phyloP scores from a whole-genome alignment of 768 basidiomycete species.

The Tricholomella constricta region DNA sequence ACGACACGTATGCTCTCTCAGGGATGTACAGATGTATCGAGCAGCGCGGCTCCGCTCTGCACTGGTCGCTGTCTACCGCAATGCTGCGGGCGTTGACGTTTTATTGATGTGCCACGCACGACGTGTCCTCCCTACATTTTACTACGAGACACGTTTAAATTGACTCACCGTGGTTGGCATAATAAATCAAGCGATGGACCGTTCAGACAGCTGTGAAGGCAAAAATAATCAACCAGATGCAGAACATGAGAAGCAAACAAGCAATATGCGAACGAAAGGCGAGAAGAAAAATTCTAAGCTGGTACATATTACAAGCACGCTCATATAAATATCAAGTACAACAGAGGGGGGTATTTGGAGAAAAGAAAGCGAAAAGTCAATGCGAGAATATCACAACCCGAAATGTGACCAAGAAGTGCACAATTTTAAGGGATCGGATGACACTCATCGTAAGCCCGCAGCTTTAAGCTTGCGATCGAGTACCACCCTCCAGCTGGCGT shows the following conservation, averaged over 20 bases:
- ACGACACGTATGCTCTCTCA: conserved; percentile 7
- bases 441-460: conserved; percentile 35
- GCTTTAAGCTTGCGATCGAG: conserved; percentile 51
- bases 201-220: background rate
- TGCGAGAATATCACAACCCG: background rate
- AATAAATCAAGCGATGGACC: background rate
- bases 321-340: background rate
- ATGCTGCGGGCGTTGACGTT: background rate
- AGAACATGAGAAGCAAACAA: background rate
- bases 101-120: conserved; percentile 1
- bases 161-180: background rate
- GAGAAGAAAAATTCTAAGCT: conserved; percentile 3
- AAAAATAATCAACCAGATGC: background rate
- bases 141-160: background rate
- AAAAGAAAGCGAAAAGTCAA: background rate
- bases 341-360: conserved; percentile 1
- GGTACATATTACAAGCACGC: conserved; percentile 5
- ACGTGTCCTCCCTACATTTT: background rate
- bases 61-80: background rate
- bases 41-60: background rate
- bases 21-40: background rate
- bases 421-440: conserved; percentile 11
- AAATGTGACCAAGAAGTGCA: background rate
- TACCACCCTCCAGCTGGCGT: conserved; percentile 62
- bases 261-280: background rate